Evolutionary conservation across 805 yeast genomes (phyloP).

Genomic region (Pichia membranifaciens): DNA sequence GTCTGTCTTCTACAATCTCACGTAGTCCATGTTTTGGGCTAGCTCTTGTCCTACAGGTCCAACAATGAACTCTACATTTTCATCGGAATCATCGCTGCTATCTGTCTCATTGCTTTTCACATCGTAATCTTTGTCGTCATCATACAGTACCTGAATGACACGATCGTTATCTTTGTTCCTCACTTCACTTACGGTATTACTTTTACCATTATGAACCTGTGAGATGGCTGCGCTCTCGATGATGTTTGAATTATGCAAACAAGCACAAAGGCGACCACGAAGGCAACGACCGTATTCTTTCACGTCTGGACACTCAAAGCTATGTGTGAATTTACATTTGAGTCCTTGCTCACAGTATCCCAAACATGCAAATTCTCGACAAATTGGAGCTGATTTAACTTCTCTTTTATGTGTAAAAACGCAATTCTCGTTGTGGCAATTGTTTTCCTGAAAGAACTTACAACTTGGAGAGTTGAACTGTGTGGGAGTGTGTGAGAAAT

Average conservation of each 20-base stretch:
- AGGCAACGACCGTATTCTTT: slow-evolving; percentile 57
- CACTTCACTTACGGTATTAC: not conserved
- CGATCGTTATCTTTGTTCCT: slow-evolving; percentile 30
- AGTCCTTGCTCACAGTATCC: slow-evolving; percentile 66
- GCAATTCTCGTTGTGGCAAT: slow-evolving; percentile 46
- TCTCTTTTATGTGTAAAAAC: slow-evolving; percentile 45
- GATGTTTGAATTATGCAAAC: slow-evolving; percentile 38
- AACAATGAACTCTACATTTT: slow-evolving; percentile 16
- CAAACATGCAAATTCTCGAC: slow-evolving; percentile 61
- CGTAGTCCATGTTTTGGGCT: not conserved
- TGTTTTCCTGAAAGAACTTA: slow-evolving; percentile 40
- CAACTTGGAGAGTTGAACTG: slow-evolving; percentile 62
- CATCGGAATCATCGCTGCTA: slow-evolving; percentile 8
- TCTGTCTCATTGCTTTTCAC: slow-evolving; percentile 14
- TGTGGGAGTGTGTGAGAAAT: slow-evolving; percentile 48
- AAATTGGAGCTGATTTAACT: slow-evolving; percentile 34
- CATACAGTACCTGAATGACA: slow-evolving; percentile 16
- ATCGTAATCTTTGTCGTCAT: slow-evolving; percentile 9
- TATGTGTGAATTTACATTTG: slow-evolving; percentile 51
- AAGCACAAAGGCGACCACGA: slow-evolving; percentile 44
- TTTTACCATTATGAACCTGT: not conserved
- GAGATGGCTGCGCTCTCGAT: not conserved
- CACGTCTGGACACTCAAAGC: slow-evolving; percentile 64
- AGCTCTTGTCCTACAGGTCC: slow-evolving; percentile 12
- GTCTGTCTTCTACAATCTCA: slow-evolving; percentile 1